Base-by-base conservation (phyloP, 495 filamentous ascomycete species). In the Bacidia gigantensis region DNA sequence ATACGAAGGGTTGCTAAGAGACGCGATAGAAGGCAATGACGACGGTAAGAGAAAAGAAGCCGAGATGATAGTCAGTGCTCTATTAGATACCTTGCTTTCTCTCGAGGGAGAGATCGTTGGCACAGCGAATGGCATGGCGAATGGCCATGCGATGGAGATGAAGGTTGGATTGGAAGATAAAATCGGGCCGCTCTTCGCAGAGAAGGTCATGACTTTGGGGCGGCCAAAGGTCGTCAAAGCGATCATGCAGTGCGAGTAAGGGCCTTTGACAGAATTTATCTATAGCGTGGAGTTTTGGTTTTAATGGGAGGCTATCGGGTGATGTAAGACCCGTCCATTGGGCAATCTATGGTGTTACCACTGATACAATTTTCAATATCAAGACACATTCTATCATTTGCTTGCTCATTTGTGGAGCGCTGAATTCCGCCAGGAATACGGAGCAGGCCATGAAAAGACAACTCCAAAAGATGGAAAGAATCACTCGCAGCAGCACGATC, bases 1-100 rank as follows among this genome's bases (percentile, higher is more conserved):
- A 2, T 94, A 89, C 59, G 85, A 92, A 50, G 72, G 71, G 0
- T 68, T 87, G 14, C 71, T 77, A 51, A 83, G 84, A 17, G 86
- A 85, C 11, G 70, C 78, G 50, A 72, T 72, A 25, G 77, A 80
- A 14, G 75, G 73, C 11, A 68, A 64, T 32, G 60, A 67, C 9
- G 58, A 69, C 17, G 42, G 32, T 2, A 68, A 69, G 53, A 69
- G 68, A 14, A 65, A 69, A 1, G 82, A 87, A 56, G 78, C 74
- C 2, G 80, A 86, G 60, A 75, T 74, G 55, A 68, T 87, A 3
- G 62, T 87, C 1, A 71, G 61, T 11, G 80, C 74, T 0, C 67
- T 89, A 17, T 58, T 86, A 43, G 75, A 74, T 51, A 77, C 83
- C 0, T 60, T 88, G 46, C 57, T 65, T 2, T 68, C 69, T 0